Evolutionary conservation across 768 basidiomycete species (phyloP).

Genomic region (Cyclocybe aegerita): DNA sequence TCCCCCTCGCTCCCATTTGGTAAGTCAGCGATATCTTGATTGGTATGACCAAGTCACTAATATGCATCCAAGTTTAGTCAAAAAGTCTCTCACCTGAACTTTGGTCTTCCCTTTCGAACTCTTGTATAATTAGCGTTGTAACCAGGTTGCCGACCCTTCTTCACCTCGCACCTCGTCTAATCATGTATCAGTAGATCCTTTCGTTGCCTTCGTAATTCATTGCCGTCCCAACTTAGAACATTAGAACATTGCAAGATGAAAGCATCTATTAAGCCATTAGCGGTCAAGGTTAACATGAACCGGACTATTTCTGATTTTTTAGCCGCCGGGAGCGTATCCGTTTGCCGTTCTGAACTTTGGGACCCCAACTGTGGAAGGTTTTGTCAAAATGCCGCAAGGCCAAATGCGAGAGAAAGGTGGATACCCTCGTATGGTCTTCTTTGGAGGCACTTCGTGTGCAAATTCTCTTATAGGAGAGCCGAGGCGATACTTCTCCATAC

Average conservation of each 20-base stretch:
- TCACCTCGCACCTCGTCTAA: too few species aligned
- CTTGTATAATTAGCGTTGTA: too few species aligned
- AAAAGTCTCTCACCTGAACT: too few species aligned
- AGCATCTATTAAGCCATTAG: constrained; percentile 10
- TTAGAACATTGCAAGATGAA: neutral
- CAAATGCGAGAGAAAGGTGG: constrained; percentile 23
- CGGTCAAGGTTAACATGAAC: too few species aligned
- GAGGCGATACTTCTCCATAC: constrained; percentile 75
- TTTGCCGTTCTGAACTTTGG: constrained; percentile 72
- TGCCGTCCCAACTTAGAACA: neutral
- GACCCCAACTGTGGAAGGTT: constrained; percentile 56
- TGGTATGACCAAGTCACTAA: too few species aligned
- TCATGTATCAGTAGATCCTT: too few species aligned
- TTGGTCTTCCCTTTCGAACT: too few species aligned
- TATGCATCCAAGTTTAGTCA: too few species aligned
- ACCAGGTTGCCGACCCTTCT: too few species aligned
- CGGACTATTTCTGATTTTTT: constrained; percentile 27
- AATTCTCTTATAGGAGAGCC: constrained; percentile 56
- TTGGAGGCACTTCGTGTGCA: constrained; percentile 64
- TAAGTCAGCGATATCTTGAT: too few species aligned
- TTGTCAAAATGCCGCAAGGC: neutral
- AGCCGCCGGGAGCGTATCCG: constrained; percentile 65
- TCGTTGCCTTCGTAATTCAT: too few species aligned
- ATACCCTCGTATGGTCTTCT: constrained; percentile 80
- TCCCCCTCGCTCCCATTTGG: too few species aligned